phyloP scores from a whole-genome alignment of 2,329 filamentous ascomycete genomes.

The Pyrenochaeta sp. region DNA sequence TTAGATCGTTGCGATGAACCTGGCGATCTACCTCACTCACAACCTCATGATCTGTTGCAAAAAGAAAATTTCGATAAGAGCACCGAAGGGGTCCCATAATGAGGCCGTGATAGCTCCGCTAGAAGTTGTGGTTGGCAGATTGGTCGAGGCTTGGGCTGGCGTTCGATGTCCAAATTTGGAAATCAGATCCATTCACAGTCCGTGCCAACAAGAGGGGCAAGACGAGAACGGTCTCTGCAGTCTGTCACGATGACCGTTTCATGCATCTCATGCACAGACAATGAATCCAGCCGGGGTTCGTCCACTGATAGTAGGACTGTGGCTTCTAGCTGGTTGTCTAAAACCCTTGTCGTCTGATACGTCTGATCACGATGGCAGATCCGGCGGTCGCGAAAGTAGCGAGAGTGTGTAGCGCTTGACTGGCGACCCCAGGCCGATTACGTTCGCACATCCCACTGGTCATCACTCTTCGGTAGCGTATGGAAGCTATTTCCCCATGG shows the following conservation, averaged over 20 bases:
- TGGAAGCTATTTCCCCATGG: conserved; percentile 42
- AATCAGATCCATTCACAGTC: conserved; percentile 40
- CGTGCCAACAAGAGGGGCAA: conserved; percentile 38
- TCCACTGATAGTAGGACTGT: conserved; percentile 11
- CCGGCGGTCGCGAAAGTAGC: conserved; percentile 10
- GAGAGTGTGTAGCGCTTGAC: conserved; percentile 30
- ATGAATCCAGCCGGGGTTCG: conserved; percentile 15
- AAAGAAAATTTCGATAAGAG: conserved; percentile 17
- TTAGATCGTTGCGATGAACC: conserved; percentile 8
- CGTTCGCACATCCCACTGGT: conserved; percentile 34
- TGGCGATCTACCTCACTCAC: conserved; percentile 9
- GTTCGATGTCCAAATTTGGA: conserved; percentile 38
- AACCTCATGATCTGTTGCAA: no score
- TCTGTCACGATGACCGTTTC: conserved; percentile 31
- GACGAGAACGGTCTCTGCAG: conserved; percentile 30
- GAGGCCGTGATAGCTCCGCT: conserved; percentile 16
- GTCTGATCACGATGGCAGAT: conserved; percentile 39
- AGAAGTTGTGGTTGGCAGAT: conserved; percentile 23
- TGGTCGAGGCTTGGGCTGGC: conserved; percentile 26
- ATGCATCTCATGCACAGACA: conserved; percentile 19
- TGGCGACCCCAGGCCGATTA: conserved; percentile 31
- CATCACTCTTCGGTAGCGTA: conserved; percentile 21
- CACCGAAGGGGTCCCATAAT: conserved; percentile 21
- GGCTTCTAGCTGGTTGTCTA: conserved; percentile 14
- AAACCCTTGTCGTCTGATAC: conserved; percentile 10